Conservation (phyloP, 305 asterid genomes). For the Striga hermonthica region DNA sequence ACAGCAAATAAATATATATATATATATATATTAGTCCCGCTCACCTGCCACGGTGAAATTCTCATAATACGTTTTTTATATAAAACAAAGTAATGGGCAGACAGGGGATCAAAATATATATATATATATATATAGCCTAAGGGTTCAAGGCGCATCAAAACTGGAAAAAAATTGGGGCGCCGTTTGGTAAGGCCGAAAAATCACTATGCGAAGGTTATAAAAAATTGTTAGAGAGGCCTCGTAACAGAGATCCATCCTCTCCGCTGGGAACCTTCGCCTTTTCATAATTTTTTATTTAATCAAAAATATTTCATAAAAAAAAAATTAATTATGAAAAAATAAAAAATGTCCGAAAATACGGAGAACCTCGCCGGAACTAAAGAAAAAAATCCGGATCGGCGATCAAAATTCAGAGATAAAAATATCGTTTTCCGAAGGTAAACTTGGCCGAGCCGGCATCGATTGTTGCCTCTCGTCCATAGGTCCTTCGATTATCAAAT, state of each 20-base stretch:
- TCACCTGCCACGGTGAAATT: no score
- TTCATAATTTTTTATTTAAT: no score
- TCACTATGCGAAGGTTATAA: constrained; percentile 36
- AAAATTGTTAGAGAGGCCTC: constrained; percentile 47
- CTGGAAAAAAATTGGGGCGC: constrained; percentile 5
- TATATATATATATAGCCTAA: constrained; percentile 33
- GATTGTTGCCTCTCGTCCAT: constrained; percentile 40
- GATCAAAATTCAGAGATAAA: constrained; percentile 35
- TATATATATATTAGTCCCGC: constrained; percentile 23
- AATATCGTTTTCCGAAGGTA: constrained; percentile 41
- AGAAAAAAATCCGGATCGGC: constrained; percentile 29
- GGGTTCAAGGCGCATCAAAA: constrained; percentile 45
- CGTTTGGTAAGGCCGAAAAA: constrained; percentile 34
- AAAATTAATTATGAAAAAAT: neutral
- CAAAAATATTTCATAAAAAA: no score
- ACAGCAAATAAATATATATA: neutral
- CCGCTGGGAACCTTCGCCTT: constrained; percentile 57
- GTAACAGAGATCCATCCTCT: constrained; percentile 32
- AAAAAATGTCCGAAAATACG: constrained; percentile 34
- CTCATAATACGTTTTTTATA: no score
- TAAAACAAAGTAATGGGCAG: no score
- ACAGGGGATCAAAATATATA: neutral
- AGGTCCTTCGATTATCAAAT: constrained; percentile 42
- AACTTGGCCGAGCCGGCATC: constrained; percentile 51
- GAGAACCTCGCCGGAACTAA: constrained; percentile 38